These are phyloP conservation scores for Pythium aquatile DNA, from an alignment of 352 stramenopile genomes.

Conservation along the genomic window DNA sequence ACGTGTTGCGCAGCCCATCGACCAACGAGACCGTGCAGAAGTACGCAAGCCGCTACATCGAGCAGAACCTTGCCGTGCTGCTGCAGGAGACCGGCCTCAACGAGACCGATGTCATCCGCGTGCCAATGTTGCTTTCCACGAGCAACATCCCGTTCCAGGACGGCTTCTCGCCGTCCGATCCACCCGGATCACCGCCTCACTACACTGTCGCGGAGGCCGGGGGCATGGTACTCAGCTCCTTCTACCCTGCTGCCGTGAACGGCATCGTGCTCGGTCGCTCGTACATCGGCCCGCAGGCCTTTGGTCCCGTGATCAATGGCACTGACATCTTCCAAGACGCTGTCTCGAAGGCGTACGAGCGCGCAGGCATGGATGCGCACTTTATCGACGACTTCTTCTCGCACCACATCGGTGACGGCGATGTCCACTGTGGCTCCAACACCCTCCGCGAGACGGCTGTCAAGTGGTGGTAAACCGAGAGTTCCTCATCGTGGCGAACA, in stretches of 20 bases:
- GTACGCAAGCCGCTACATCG: conserved; percentile 13
- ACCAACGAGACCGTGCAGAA: conserved; percentile 1
- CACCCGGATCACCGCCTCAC: conserved; percentile 11
- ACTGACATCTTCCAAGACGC: conserved; percentile 18
- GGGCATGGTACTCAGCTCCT: background rate
- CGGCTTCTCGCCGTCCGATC: conserved; percentile 10
- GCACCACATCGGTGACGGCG: conserved; percentile 10
- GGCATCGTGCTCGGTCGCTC: conserved; percentile 12
- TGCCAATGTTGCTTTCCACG: conserved; percentile 7
- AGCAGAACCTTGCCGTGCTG: conserved; percentile 14
- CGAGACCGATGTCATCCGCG: conserved; percentile 12
- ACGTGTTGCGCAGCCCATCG: conserved; percentile 1
- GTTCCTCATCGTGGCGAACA: too few relatives aligned
- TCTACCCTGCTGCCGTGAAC: conserved; percentile 17
- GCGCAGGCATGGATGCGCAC: conserved; percentile 17
- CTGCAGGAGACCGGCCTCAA: conserved; percentile 14
- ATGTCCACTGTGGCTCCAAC: conserved; percentile 17
- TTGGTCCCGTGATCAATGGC: conserved; percentile 10
- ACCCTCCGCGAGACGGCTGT: conserved; percentile 12
- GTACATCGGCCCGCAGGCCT: conserved; percentile 12
- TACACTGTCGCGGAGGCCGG: conserved; percentile 4
- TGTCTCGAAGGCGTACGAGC: conserved; percentile 9
- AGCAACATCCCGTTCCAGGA: background rate
- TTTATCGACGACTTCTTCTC: conserved; percentile 22
- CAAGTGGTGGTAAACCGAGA: conserved; percentile 12